Conservation (phyloP, 805 yeast species). For the Debaryomyces prosopidis region DNA sequence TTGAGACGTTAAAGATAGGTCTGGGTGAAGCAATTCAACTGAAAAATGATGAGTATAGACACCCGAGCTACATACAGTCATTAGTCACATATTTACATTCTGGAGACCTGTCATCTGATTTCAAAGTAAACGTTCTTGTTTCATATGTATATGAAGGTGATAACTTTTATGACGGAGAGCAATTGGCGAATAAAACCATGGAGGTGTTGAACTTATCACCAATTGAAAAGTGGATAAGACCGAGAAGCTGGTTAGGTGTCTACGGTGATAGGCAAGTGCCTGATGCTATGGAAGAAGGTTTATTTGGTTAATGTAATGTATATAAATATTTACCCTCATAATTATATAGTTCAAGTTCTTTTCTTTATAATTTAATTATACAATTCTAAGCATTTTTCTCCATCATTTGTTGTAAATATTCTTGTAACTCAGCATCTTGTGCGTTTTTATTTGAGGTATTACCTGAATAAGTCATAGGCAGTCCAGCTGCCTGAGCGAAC, state of each 20-base stretch:
- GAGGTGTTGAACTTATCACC: constrained; percentile 18
- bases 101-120: constrained; percentile 1
- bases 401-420: constrained; percentile 6
- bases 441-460: not conserved
- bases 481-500: not conserved
- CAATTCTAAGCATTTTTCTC: constrained; percentile 1
- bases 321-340: not conserved
- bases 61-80: constrained; percentile 9
- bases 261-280: constrained; percentile 77
- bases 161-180: constrained; percentile 69
- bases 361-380: not conserved
- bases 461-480: not conserved
- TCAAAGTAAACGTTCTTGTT: constrained; percentile 43
- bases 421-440: constrained; percentile 7
- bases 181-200: constrained; percentile 42
- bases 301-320: constrained; percentile 50
- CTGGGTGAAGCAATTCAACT: constrained; percentile 6
- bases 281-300: constrained; percentile 70
- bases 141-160: constrained; percentile 88
- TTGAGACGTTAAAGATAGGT: constrained; percentile 27
- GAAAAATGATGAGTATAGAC: constrained; percentile 6
- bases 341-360: not conserved
- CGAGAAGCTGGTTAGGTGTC: constrained; percentile 81
- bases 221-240: constrained; percentile 44
- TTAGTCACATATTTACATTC: constrained; percentile 6